These are phyloP conservation scores for Aspergillus brunneoviolaceus DNA, from an alignment of 2,329 filamentous ascomycete genomes.

Conservation along the genomic window DNA sequence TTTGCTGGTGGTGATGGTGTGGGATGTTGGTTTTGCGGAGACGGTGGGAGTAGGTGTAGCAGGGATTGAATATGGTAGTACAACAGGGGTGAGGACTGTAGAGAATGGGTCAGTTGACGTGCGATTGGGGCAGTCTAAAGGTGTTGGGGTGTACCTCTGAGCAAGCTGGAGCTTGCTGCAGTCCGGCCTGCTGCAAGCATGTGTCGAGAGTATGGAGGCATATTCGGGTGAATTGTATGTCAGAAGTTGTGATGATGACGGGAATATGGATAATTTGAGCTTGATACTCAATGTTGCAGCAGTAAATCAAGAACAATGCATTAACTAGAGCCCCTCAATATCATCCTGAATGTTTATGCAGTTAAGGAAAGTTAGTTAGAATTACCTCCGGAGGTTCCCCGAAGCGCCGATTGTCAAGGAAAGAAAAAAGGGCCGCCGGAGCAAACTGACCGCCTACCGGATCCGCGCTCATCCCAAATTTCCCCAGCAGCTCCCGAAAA, in stretches of 20 bases:
- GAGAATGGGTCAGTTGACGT: background rate
- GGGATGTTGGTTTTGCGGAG: background rate
- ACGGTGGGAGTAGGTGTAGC: background rate
- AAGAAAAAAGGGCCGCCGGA: constrained; percentile 18
- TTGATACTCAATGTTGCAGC: background rate
- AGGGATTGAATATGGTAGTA: background rate
- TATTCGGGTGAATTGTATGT: constrained; percentile 28
- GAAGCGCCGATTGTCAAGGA: background rate
- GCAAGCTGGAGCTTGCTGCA: background rate
- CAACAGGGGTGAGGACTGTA: background rate
- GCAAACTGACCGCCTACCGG: constrained; percentile 32
- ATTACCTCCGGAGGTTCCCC: background rate
- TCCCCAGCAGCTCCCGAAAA: constrained; percentile 24
- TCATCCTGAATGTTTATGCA: background rate
- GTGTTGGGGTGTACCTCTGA: background rate
- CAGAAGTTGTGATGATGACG: too few relatives aligned
- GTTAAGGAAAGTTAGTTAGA: background rate
- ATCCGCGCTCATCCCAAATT: constrained; percentile 30
- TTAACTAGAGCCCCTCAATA: background rate
- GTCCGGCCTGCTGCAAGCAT: constrained; percentile 22
- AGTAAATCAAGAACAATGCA: background rate
- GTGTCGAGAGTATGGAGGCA: constrained; percentile 25
- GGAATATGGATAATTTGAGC: background rate
- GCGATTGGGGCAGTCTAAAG: background rate
- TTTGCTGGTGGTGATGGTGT: background rate